A percentile compares a stretch with the other conserved stretches of the same genome.
These are phyloP conservation scores for Radiomyces spectabilis DNA, from an alignment of 192 early-diverging fungal species.

Conservation along the genomic window DNA sequence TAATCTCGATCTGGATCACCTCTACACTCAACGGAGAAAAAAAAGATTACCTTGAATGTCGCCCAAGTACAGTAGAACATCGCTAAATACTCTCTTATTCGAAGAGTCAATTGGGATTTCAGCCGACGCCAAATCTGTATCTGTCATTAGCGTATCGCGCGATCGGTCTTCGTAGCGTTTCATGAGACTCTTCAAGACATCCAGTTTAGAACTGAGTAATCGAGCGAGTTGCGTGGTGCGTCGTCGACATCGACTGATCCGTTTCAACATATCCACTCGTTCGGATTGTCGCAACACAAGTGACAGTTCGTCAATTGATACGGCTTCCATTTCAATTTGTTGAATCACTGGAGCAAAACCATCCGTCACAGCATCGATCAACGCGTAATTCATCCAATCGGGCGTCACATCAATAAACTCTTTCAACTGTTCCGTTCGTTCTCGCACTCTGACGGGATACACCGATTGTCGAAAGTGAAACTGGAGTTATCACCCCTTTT, in stretches of 20 bases:
- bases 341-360: constrained; percentile 55
- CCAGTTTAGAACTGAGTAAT: constrained; percentile 40
- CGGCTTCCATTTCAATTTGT: constrained; percentile 67
- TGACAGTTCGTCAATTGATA: constrained; percentile 77
- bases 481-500: constrained; percentile 18
- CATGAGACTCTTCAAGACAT: constrained; percentile 48
- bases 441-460: constrained; percentile 60
- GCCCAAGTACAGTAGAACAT: constrained; percentile 66
- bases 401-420: constrained; percentile 19
- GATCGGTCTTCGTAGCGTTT: constrained; percentile 45
- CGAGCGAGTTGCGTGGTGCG: constrained; percentile 40
- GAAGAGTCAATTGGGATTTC: too few relatives aligned
- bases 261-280: constrained; percentile 41
- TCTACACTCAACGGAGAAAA: too few relatives aligned
- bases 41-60: constrained; percentile 58
- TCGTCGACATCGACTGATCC: constrained; percentile 44
- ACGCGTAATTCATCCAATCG: constrained; percentile 69
- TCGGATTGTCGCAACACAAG: constrained; percentile 68
- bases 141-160: too few relatives aligned
- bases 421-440: constrained; percentile 57
- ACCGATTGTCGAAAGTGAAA: constrained; percentile 57
- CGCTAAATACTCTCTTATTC: constrained; percentile 33
- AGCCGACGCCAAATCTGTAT: too few relatives aligned
- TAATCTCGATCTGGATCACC: too few relatives aligned
- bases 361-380: constrained; percentile 78